Conservation (phyloP, 2,329 filamentous ascomycete genomes). For the Cordyceps sp. region DNA sequence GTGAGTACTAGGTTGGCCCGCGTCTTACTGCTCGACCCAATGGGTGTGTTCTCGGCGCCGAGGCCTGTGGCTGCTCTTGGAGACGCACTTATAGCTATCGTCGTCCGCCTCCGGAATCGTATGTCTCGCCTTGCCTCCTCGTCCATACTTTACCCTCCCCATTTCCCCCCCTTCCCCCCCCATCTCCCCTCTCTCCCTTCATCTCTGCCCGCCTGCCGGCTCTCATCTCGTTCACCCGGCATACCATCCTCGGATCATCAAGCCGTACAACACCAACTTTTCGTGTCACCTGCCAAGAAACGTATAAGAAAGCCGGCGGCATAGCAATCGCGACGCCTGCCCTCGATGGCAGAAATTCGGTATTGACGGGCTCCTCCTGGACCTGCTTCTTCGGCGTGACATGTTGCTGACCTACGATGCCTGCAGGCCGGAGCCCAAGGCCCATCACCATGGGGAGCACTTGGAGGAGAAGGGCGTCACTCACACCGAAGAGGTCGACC, state of each 20-base stretch:
- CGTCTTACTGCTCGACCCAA: no score
- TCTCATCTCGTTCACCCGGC: background rate
- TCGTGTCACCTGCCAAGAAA: no score
- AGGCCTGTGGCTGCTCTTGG: no score
- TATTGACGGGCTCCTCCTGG: background rate
- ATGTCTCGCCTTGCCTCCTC: conserved; percentile 1
- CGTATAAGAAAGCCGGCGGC: no score
- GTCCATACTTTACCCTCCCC: background rate
- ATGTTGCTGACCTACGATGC: background rate
- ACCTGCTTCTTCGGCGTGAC: background rate
- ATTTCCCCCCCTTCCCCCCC: conserved; percentile 1
- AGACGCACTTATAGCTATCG: no score
- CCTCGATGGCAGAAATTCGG: conserved; percentile 9
- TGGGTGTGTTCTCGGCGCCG: no score
- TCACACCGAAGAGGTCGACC: conserved; percentile 15
- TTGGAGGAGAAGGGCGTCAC: conserved; percentile 12
- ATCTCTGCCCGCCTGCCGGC: conserved; percentile 2
- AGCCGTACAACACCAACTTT: no score
- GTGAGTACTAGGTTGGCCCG: no score
- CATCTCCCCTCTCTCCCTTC: conserved; percentile 1
- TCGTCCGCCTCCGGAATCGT: conserved; percentile 4
- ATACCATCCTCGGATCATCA: no score
- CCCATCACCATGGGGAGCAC: conserved; percentile 4
- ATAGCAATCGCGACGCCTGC: background rate
- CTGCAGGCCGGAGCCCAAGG: conserved; percentile 5